Percentiles rank a stretch among this genome's conserved stretches.
These are phyloP conservation scores for Phytophthora pistaciae DNA, from an alignment of 352 stramenopile species.

Conservation along the genomic window DNA sequence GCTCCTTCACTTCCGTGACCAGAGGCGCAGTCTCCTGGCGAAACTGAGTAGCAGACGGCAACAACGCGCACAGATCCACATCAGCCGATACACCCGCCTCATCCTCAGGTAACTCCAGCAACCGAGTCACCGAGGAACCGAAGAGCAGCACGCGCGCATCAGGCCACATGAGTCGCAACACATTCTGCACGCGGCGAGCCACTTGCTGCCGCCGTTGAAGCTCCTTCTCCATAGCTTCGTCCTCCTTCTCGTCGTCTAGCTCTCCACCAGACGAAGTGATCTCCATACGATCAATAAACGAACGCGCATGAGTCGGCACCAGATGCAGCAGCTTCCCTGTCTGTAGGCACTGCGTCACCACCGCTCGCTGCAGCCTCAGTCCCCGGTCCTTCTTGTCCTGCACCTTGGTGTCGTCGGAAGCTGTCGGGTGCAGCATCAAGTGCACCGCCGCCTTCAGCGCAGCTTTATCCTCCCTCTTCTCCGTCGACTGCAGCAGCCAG, in stretches of 20 bases:
- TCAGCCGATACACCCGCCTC: slow-evolving; percentile 31
- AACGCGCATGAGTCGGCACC: slow-evolving; percentile 36
- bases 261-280: not conserved
- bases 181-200: slow-evolving; percentile 43
- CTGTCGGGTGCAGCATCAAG: slow-evolving; percentile 49
- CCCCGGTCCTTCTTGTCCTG: slow-evolving; percentile 42
- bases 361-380: slow-evolving; percentile 47
- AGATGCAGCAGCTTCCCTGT: slow-evolving; percentile 50
- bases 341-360: slow-evolving; percentile 53
- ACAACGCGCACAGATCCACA: slow-evolving; percentile 77
- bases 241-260: not conserved
- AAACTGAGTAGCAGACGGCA: slow-evolving; percentile 61
- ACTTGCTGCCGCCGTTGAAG: slow-evolving; percentile 42
- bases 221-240: slow-evolving; percentile 20
- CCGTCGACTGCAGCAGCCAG: slow-evolving; percentile 48
- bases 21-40: slow-evolving; percentile 60
- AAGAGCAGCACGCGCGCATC: slow-evolving; percentile 75
- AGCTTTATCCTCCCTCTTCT: slow-evolving; percentile 26
- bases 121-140: slow-evolving; percentile 67
- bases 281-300: slow-evolving; percentile 20
- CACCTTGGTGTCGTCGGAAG: slow-evolving; percentile 22
- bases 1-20: slow-evolving; percentile 72
- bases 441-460: slow-evolving; percentile 39
- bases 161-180: slow-evolving; percentile 69
- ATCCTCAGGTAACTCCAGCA: slow-evolving; percentile 31